Percentiles rank a stretch among this genome's conserved stretches.
These are phyloP conservation scores for Neurospora pannonica DNA, from an alignment of 495 filamentous ascomycete species.

Conservation along the genomic window DNA sequence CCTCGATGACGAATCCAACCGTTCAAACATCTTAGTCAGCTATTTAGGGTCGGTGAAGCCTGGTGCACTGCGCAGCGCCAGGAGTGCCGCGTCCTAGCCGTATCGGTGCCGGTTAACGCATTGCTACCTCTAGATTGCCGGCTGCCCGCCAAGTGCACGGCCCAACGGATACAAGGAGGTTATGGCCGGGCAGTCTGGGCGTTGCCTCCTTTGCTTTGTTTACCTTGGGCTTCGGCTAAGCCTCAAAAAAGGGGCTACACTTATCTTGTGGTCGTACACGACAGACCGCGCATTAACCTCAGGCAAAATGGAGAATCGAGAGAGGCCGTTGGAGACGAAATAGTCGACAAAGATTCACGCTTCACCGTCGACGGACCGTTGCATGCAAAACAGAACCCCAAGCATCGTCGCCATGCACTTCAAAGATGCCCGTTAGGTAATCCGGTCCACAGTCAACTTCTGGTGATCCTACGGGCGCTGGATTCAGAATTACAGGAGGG, in stretches of 20 bases:
- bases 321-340: not conserved
- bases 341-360: not conserved
- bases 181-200: not conserved
- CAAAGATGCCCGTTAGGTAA: not conserved
- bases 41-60: not conserved
- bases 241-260: not conserved
- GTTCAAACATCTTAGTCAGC: not conserved
- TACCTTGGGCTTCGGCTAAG: not conserved
- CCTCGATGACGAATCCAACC: not conserved
- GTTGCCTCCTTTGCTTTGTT: not conserved
- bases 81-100: not conserved
- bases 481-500: not conserved
- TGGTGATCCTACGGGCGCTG: not conserved
- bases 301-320: not conserved
- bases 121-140: not conserved
- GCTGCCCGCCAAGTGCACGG: not conserved
- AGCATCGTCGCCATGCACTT: not conserved
- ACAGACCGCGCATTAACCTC: not conserved
- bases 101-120: not conserved
- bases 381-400: not conserved
- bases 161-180: not conserved
- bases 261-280: not conserved
- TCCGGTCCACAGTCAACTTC: not conserved
- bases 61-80: not conserved
- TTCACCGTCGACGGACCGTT: not conserved